Evolutionary conservation across 2,329 filamentous ascomycete genomes (phyloP).

Genomic region (Ceratocystis destructans): DNA sequence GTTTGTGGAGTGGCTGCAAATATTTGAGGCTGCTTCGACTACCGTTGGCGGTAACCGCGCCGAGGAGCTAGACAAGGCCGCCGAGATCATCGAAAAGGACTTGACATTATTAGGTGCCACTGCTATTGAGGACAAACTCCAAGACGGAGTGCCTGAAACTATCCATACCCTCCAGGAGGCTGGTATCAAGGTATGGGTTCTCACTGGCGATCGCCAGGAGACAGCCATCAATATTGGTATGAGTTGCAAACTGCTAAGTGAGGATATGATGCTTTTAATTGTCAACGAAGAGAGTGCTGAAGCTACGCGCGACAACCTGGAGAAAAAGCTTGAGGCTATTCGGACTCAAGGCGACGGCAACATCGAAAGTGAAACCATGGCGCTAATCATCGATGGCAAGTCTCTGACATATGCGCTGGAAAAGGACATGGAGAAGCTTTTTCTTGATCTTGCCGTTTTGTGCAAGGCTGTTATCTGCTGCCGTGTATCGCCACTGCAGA

Average conservation of each 20-base stretch:
- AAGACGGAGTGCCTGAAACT: slow-evolving; percentile 94
- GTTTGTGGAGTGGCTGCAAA: slow-evolving; percentile 70
- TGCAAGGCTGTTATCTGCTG: slow-evolving; percentile 99
- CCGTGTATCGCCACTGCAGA: slow-evolving; percentile 92
- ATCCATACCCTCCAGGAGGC: slow-evolving; percentile 95
- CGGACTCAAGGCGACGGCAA: slow-evolving; percentile 64
- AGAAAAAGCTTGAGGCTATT: slow-evolving; percentile 88
- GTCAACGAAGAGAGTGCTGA: slow-evolving; percentile 77
- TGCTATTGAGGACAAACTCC: slow-evolving; percentile 90
- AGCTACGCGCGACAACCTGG: slow-evolving; percentile 73
- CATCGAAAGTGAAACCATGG: slow-evolving; percentile 72
- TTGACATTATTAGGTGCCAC: slow-evolving; percentile 86
- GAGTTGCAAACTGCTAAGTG: slow-evolving; percentile 96
- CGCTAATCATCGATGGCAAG: slow-evolving; percentile 90
- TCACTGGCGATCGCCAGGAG: slow-evolving; percentile 94
- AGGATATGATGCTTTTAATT: slow-evolving; percentile 96
- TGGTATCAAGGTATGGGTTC: slow-evolving; percentile 96
- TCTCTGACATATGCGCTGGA: slow-evolving; percentile 88
- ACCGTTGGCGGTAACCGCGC: slow-evolving; percentile 85
- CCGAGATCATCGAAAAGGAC: slow-evolving; percentile 87
- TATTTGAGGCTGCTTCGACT: slow-evolving; percentile 78
- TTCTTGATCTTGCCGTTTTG: slow-evolving; percentile 82
- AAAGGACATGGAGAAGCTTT: slow-evolving; percentile 82
- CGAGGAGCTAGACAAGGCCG: slow-evolving; percentile 91
- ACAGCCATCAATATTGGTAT: slow-evolving; percentile 99